Percentiles rank a stretch among this genome's conserved stretches.
phyloP scores from a whole-genome alignment of 2,329 filamentous ascomycete species.

The Blastomyces emzantsi region DNA sequence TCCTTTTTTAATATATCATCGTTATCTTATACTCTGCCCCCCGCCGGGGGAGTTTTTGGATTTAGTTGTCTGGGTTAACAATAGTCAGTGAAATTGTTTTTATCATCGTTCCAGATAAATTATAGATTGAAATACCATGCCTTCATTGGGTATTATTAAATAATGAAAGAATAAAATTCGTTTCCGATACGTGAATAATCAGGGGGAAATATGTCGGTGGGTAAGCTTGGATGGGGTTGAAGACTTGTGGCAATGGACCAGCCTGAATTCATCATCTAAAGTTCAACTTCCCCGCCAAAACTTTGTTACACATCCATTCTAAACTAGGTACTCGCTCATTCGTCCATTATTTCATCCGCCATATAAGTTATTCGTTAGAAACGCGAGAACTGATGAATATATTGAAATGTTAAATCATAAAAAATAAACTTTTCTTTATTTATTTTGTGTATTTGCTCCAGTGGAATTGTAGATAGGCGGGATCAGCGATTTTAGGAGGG shows the following conservation, averaged over 20 bases:
- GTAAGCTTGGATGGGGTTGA: background rate
- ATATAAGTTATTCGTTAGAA: background rate
- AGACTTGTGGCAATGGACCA: too few relatives aligned
- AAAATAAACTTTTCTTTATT: conserved; percentile 9
- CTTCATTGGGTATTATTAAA: background rate
- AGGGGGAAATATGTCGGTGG: background rate
- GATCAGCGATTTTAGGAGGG: background rate
- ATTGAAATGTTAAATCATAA: background rate
- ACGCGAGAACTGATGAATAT: background rate
- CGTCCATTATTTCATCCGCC: background rate
- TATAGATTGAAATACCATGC: background rate
- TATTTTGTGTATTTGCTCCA: conserved; percentile 2
- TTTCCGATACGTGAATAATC: background rate
- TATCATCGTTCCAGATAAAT: background rate
- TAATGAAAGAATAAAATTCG: background rate
- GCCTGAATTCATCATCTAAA: background rate
- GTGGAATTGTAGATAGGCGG: background rate
- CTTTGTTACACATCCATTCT: background rate
- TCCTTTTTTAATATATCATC: background rate
- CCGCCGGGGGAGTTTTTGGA: too few relatives aligned
- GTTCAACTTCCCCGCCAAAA: background rate
- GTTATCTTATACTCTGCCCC: background rate
- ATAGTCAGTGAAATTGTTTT: background rate
- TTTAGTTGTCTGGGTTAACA: too few relatives aligned
- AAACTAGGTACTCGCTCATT: background rate